Evolutionary conservation across 1,284 basidiomycete genomes (phyloP).

Genomic region (Stygiomarasmius scandens): DNA sequence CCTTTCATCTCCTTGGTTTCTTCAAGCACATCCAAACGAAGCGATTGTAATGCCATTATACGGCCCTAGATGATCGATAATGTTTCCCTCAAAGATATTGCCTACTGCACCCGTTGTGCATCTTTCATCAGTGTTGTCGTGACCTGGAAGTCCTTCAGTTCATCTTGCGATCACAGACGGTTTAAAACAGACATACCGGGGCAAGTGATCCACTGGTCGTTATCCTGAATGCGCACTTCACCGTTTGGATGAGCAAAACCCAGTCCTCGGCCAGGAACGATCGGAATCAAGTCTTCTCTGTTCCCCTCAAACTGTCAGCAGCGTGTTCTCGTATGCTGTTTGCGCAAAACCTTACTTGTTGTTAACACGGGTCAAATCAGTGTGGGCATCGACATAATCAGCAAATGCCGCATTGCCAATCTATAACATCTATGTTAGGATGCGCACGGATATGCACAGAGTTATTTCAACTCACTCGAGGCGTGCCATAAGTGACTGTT

Average conservation of each 20-base stretch:
- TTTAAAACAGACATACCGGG: slow-evolving; percentile 25
- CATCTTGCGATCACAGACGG: background rate
- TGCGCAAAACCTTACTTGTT: slow-evolving; percentile 36
- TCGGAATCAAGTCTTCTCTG: slow-evolving; percentile 27
- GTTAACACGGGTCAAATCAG: slow-evolving; percentile 46
- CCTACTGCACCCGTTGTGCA: background rate
- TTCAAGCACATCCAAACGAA: no score
- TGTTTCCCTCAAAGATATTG: slow-evolving; percentile 8
- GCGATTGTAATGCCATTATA: background rate
- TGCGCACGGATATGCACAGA: no score
- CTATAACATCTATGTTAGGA: no score
- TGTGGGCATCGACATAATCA: slow-evolving; percentile 52
- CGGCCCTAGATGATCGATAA: slow-evolving; percentile 7
- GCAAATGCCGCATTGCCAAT: slow-evolving; percentile 66
- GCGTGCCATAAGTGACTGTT: slow-evolving; percentile 1
- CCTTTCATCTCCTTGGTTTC: no score
- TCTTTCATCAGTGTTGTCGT: background rate
- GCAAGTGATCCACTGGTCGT: slow-evolving; percentile 34
- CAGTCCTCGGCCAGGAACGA: slow-evolving; percentile 31
- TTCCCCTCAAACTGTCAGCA: background rate
- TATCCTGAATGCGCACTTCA: slow-evolving; percentile 43
- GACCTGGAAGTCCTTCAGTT: background rate
- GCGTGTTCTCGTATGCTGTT: background rate
- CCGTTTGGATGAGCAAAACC: slow-evolving; percentile 45
- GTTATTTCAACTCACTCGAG: background rate